Evolutionary conservation across 306 rosid genomes (phyloP), one percentile per base, ranked within the genome.

Genomic region (Cicer chorassanicum): DNA sequence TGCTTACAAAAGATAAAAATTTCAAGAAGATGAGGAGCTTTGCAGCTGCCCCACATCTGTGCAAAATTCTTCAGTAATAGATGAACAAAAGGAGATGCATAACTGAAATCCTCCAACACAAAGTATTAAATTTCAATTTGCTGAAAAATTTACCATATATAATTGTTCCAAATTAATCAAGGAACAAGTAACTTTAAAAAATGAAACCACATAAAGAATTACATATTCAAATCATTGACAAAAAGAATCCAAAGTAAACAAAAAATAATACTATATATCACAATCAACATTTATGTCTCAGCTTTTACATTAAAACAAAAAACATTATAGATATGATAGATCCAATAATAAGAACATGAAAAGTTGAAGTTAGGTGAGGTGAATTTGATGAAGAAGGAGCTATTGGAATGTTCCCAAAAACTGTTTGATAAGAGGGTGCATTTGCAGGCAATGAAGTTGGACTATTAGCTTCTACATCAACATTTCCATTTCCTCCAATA

Each of bases 401-500:
- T 0, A 73, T 8, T 5, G 96, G 99, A 74, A 94, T 94, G 75
- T 84, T 64, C 15, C 99, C 99, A 68, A 92, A 94, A 2, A 80
- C 89, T 0, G 85, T 85, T 13, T 87, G 90, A 76, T 90, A 94
- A 15, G 99, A 92, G 1, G 98, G 96, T 16, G 93, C 87, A n/a
- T 57, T 15, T 34, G 84, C 88, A 11, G 92, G 67, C 73, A 82
- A 74, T 54, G 89, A 84, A 64, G 78, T 82, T 8, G 93, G 90
- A 60, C 80, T 86, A 64, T 64, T 63, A 7, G 97, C 84, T 10
- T 84, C 61, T 1, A 7, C 55, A 67, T 67, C 72, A 54, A 36
- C 7, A 84, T 65, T 57, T 46, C 78, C 48, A 60, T 2, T n/a
- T 71, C 41, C 74, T 84, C 77, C 81, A 18, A 89, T 88, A 7